Conservation (phyloP, 1,284 basidiomycete genomes). For the Ustilago hordei region DNA sequence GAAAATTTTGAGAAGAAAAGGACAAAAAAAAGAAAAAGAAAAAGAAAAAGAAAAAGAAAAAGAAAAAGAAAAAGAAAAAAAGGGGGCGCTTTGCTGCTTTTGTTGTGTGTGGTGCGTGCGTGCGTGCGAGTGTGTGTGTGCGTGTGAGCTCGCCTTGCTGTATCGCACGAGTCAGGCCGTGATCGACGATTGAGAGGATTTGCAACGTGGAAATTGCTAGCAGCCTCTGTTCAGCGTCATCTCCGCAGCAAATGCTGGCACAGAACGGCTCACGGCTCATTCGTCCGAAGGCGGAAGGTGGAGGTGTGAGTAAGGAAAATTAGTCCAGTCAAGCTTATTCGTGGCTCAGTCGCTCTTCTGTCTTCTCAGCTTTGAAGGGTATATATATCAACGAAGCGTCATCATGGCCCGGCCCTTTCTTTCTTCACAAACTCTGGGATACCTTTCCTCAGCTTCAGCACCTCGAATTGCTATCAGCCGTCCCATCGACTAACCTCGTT, state of each 20-base stretch:
- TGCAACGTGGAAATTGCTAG: constrained; percentile 30
- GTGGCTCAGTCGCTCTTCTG: constrained; percentile 2
- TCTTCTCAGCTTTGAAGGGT: background rate
- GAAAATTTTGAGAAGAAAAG: constrained; percentile 10
- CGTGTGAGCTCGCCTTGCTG: background rate
- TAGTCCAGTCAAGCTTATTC: background rate
- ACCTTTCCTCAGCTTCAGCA: constrained; percentile 1
- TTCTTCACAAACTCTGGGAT: background rate
- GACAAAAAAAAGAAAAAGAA: constrained; percentile 1
- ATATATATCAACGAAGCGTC: background rate
- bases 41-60: background rate
- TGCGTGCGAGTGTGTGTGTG: constrained; percentile 11
- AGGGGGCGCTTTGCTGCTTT: background rate
- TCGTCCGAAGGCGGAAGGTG: constrained; percentile 32
- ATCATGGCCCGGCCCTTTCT: background rate
- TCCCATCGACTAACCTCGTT: background rate
- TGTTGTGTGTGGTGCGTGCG: constrained; percentile 2
- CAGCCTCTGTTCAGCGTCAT: constrained; percentile 10
- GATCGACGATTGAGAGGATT: constrained; percentile 13
- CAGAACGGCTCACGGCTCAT: constrained; percentile 9
- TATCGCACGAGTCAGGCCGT: constrained; percentile 7
- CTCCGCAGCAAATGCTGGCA: constrained; percentile 3
- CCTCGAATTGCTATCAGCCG: background rate
- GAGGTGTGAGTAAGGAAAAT: constrained; percentile 12
- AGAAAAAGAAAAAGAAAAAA: background rate